phyloP scores from a whole-genome alignment of 1,139 yeast species.

The Debaryomycetaceae sp. region DNA sequence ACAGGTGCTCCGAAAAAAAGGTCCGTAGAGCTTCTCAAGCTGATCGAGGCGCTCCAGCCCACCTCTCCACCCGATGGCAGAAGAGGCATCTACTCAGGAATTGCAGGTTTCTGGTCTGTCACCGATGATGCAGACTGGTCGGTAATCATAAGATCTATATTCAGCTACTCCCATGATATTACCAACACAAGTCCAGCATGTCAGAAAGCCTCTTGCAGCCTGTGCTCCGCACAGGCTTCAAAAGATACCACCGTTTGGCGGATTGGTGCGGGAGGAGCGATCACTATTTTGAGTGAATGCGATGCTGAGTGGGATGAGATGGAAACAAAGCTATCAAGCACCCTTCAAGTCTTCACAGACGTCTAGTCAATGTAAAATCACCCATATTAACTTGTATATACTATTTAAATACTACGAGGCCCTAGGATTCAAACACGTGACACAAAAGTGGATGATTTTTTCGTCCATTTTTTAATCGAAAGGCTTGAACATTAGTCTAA shows the following conservation, averaged over 20 bases:
- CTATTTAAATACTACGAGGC: not conserved
- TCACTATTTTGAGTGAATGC: constrained; percentile 80
- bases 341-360: constrained; percentile 56
- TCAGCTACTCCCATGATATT: constrained; percentile 55
- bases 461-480: constrained; percentile 3
- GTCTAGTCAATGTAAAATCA: not conserved
- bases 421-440: not conserved
- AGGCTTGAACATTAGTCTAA: not conserved
- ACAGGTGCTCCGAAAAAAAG: constrained; percentile 98
- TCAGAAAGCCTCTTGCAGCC: no score
- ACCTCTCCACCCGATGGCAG: constrained; percentile 47
- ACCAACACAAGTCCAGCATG: constrained; percentile 20
- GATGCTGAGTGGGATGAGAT: constrained; percentile 93
- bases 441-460: constrained; percentile 1
- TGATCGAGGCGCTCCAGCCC: constrained; percentile 37
- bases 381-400: not conserved
- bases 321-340: constrained; percentile 75
- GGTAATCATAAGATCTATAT: constrained; percentile 84
- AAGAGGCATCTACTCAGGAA: constrained; percentile 92
- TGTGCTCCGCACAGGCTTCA: not conserved
- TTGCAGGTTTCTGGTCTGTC: constrained; percentile 92
- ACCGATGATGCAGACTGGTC: constrained; percentile 94
- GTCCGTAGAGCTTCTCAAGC: constrained; percentile 77
- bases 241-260: constrained; percentile 52
- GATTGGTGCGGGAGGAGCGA: constrained; percentile 98